Conservation (phyloP, 129 eudicot genomes). For the Tagetes patula region DNA sequence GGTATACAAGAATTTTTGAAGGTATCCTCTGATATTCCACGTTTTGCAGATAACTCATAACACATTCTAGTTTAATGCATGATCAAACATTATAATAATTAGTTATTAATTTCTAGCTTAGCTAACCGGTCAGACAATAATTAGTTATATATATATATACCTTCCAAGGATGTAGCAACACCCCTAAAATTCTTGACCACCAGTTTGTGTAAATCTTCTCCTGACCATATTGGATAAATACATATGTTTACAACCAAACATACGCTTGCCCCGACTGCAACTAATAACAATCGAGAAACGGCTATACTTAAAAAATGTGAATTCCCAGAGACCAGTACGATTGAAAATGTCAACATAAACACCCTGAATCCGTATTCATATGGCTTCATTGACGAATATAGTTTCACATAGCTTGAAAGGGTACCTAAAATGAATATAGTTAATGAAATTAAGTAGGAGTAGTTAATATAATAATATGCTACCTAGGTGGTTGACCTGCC, state of each 20-base stretch:
- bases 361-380: constrained; percentile 85
- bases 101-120: too few relatives aligned
- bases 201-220: constrained; percentile 85
- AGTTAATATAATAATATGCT: too few relatives aligned
- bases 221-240: constrained; percentile 85
- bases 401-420: constrained; percentile 60
- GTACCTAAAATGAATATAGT: constrained; percentile 41
- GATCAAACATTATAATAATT: too few relatives aligned
- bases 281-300: constrained; percentile 61
- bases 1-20: constrained; percentile 75
- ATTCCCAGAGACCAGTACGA: constrained; percentile 75
- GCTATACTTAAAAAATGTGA: constrained; percentile 62
- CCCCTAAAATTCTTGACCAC: constrained; percentile 82
- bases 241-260: constrained; percentile 52
- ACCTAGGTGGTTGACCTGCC: constrained; percentile 19
- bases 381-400: constrained; percentile 69
- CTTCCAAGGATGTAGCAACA: constrained; percentile 87
- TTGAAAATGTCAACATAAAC: constrained; percentile 69
- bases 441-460: not conserved
- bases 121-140: too few relatives aligned
- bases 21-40: constrained; percentile 73
- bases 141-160: constrained; percentile 28
- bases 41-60: constrained; percentile 56
- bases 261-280: constrained; percentile 61
- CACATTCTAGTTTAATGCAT: constrained; percentile 47